Evolutionary conservation across 495 filamentous ascomycete species (phyloP).

Genomic region (Penicillium chermesinum): DNA sequence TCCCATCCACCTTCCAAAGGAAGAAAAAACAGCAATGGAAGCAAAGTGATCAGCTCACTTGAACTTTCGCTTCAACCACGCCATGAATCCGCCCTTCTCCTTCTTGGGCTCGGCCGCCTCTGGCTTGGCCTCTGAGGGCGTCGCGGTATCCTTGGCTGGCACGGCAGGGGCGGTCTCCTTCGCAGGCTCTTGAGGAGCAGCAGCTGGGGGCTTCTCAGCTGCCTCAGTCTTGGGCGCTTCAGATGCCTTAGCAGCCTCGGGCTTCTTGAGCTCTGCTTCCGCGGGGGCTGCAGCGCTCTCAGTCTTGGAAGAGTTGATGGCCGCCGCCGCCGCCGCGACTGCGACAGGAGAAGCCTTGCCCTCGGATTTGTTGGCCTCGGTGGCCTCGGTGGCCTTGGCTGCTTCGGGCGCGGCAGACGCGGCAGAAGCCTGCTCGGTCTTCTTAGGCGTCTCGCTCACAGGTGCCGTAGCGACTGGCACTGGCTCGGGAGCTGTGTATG

Average conservation of each 20-base stretch:
- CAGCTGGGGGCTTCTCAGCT: no score
- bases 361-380: not conserved
- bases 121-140: conserved; percentile 11
- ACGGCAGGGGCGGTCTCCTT: not conserved
- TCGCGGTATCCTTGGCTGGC: conserved; percentile 7
- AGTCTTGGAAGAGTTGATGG: conserved; percentile 22
- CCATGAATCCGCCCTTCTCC: conserved; percentile 29
- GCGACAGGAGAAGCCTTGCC: conserved; percentile 17
- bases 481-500: conserved; percentile 20
- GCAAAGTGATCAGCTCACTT: conserved; percentile 9
- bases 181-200: conserved; percentile 1
- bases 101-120: conserved; percentile 15
- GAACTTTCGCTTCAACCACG: conserved; percentile 29
- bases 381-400: conserved; percentile 5
- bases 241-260: conserved; percentile 16
- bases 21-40: conserved; percentile 2
- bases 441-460: conserved; percentile 11
- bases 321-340: conserved; percentile 22
- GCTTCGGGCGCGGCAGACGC: conserved; percentile 3
- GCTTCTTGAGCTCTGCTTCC: conserved; percentile 23
- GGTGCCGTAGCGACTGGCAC: conserved; percentile 1
- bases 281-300: conserved; percentile 10
- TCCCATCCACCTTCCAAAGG: not conserved
- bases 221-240: conserved; percentile 45
- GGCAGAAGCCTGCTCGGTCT: conserved; percentile 36